Evolutionary conservation across 257 asterid genomes (phyloP).

Genomic region (Solanum medicagineum): DNA sequence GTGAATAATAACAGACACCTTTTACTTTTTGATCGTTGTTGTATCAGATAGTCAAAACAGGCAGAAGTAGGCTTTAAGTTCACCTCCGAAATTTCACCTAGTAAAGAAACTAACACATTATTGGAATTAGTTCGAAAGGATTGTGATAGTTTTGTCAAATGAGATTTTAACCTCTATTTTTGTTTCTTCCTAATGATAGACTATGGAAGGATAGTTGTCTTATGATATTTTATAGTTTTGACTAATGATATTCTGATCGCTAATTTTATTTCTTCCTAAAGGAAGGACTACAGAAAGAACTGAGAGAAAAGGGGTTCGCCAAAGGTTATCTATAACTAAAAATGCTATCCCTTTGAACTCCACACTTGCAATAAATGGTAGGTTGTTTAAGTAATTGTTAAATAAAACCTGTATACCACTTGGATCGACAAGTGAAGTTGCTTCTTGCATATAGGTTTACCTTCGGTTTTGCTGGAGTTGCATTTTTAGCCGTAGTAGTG

Average conservation of each 20-base stretch:
- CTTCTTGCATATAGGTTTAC: not conserved
- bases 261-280: not conserved
- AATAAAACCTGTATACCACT: not conserved
- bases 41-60: not conserved
- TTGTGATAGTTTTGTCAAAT: not conserved
- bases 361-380: not conserved
- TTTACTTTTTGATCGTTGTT: not conserved
- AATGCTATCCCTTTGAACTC: not conserved
- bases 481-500: conserved; percentile 4
- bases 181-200: not conserved
- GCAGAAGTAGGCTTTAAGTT: not conserved
- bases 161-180: not conserved
- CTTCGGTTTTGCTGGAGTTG: conserved; percentile 8
- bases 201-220: not conserved
- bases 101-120: not conserved
- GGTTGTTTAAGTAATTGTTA: not conserved
- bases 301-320: not conserved
- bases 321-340: not conserved
- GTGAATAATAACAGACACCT: not conserved
- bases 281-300: not conserved
- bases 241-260: not conserved
- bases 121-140: not conserved
- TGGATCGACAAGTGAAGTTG: not conserved
- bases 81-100: not conserved
- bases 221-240: not conserved